Base-by-base conservation (phyloP, 768 basidiomycete genomes). In the Panaeolus cyanescens region DNA sequence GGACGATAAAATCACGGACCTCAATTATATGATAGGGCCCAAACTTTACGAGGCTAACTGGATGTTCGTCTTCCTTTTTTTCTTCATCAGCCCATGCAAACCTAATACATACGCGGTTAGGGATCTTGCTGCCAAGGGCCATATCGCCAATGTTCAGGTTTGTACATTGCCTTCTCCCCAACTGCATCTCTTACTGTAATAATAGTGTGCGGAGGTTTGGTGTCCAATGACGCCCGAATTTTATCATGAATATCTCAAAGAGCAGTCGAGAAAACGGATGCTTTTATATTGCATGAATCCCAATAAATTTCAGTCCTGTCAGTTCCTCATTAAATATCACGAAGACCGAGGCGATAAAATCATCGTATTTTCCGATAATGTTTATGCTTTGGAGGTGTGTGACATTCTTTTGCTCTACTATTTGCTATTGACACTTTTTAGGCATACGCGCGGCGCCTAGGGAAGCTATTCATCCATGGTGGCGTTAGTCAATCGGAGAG, bases 211-310 rank as follows among this genome's bases (percentile, higher is more conserved):
- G 15, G 97, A 99, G 75, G 97, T 99, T 7, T 99, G 97, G 97
- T 99, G 97, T 72, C 93, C 94, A 17, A 99, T 99, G 97, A 96
- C 97, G 19, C 96, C 97, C 5, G 96, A 99, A 72, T 99, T 99
- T 74, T 99, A 99, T 74, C 88, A 93, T 65, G 96, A 99, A 76
- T 99, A 99, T 72, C 84, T 99, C 65, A 83, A 92, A 63, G 93
- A 95, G 73, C 90, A 92, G 71, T 92, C 93, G 32, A 85, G 97
- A 61, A 95, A 96, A 74, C 88, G 93, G 65, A 97, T 97, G 87
- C 81, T 99, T 39, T 80, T 99, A 6, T 99, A 99, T 71, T 98
- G 95, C 83, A 99, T 99, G 97, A 99, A 99, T 71, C 97, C 97
- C 13, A 94, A 92, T 72, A 99, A 99, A 80, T 98, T 99, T 75